These are phyloP conservation scores for Phylloporus sp. DNA, from an alignment of 768 basidiomycete species.

Conservation along the genomic window DNA sequence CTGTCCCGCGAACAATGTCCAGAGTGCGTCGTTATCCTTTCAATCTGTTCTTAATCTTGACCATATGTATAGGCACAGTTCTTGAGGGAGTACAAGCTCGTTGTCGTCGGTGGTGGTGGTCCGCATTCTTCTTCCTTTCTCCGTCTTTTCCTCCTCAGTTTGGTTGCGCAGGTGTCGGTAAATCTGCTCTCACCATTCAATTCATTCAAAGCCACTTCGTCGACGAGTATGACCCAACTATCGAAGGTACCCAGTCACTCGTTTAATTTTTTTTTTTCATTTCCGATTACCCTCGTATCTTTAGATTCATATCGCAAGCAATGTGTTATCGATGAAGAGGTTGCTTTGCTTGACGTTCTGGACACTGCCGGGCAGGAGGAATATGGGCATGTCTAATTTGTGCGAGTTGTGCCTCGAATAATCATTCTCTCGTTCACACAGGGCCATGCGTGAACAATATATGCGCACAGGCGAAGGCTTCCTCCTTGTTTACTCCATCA, in stretches of 20 bases:
- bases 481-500: conserved; percentile 96
- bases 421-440: conserved; percentile 28
- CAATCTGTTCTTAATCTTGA: background rate
- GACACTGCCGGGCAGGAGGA: conserved; percentile 99
- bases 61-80: conserved; percentile 62
- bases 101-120: conserved; percentile 98
- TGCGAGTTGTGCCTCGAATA: conserved; percentile 1
- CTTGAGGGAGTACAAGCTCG: conserved; percentile 96
- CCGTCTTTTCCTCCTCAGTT: background rate
- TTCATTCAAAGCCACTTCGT: conserved; percentile 97
- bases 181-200: conserved; percentile 95
- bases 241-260: conserved; percentile 59
- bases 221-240: conserved; percentile 92
- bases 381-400: conserved; percentile 70
- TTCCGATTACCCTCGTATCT: background rate
- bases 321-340: conserved; percentile 97
- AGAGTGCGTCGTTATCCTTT: conserved; percentile 19
- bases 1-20: conserved; percentile 21
- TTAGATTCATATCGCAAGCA: conserved; percentile 96
- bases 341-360: conserved; percentile 93
- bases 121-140: conserved; percentile 35
- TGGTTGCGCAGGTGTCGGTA: conserved; percentile 42
- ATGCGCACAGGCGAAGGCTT: conserved; percentile 99
- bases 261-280: background rate
- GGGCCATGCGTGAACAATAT: conserved; percentile 98